Base-by-base conservation (phyloP, 1,284 basidiomycete species). In the Trichosporon sp. region DNA sequence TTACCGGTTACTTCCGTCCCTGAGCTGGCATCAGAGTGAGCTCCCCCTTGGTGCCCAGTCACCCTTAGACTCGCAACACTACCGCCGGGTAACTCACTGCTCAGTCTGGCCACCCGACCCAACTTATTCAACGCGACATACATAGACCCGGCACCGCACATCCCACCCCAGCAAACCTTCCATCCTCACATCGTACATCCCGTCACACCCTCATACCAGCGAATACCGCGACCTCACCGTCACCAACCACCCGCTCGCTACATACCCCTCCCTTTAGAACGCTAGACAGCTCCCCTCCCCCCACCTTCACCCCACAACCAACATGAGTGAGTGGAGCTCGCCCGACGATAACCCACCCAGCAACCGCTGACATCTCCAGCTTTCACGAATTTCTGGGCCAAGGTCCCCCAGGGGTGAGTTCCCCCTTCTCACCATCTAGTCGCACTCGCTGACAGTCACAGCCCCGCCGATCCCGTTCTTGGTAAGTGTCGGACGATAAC, bases 381-480 rank as follows among this genome's bases (percentile, higher is more conserved):
- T 63, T 69, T 59, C 71, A 68, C 61, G 37, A 65, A 48, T 61
- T 68, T 72, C 65, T 72, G 68, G 68, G 68, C 71, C 61, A 70
- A 69, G 66, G 71, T 72, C 40, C 26, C 40, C 19, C 66, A 66
- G 19, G 71, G 71, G 71, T 72, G 40, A 67, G 71, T 72, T 12
- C 19, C 12, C 4, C 16, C 8, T 56, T 21, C 35, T 68, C 11
- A n/a, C 26, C 26, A 26, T 14, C 8, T 12, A 38, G 8, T 10
- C 38, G 14, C 16, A 32, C 8, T 37, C 59, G 40, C 48, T 56
- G 19, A 59, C 68, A 11, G n/a, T 14, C 40, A 0, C 71, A 74
- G 73, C 19, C 73, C 73, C 46, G 67, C 73, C 61, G 73, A 74
- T 70, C 69, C 73, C 48, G 72, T 74, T 46, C 73, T 74, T 56